Evolutionary conservation across 331 rosid species (phyloP).

Genomic region (Rosa hybrid): DNA sequence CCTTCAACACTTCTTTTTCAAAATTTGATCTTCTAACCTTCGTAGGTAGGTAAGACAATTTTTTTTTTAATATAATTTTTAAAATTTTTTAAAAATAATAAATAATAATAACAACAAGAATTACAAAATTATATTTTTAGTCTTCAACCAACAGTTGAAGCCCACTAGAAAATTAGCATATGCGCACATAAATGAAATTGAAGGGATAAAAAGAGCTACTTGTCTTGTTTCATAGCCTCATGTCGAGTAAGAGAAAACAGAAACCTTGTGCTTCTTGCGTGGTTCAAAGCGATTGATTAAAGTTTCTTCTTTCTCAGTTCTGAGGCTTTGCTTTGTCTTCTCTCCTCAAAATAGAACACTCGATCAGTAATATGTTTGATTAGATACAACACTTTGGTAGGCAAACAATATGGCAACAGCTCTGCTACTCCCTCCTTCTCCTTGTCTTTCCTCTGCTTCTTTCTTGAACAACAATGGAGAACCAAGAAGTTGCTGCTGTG

Average conservation of each 20-base stretch:
- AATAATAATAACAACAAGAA: no score
- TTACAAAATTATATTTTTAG: no score
- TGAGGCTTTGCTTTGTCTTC: background rate
- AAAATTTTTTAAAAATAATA: no score
- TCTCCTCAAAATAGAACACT: background rate
- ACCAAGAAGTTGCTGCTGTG: conserved; percentile 22
- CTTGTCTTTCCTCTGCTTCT: conserved; percentile 44
- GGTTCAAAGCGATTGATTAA: background rate
- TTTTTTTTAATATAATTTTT: no score
- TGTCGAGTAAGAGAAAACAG: background rate
- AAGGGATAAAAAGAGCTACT: conserved; percentile 13
- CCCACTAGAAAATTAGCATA: background rate
- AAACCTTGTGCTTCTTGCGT: background rate
- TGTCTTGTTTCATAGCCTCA: conserved; percentile 6
- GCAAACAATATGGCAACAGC: conserved; percentile 48
- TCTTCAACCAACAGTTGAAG: background rate
- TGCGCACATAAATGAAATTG: background rate
- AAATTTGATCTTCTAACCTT: no score
- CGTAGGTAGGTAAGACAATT: no score
- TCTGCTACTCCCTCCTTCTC: conserved; percentile 36
- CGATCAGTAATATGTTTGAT: conserved; percentile 23
- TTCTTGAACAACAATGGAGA: conserved; percentile 26
- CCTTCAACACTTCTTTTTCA: no score
- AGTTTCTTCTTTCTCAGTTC: background rate
- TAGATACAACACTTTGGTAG: conserved; percentile 22